phyloP scores from a whole-genome alignment of 805 yeast genomes.

The Isabelozyma rhagii region DNA sequence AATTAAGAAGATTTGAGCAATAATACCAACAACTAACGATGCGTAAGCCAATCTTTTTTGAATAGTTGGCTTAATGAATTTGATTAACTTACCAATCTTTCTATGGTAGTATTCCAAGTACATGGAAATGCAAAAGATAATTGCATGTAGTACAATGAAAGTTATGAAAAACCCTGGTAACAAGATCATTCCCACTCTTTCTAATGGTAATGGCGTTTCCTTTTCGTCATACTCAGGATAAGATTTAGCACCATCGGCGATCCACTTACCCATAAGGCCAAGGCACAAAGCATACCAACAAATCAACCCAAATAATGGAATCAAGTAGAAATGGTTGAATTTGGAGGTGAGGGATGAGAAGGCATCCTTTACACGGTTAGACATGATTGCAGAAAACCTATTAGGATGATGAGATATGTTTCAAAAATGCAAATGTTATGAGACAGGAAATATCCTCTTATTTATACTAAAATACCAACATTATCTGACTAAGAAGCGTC shows the following conservation, averaged over 20 bases:
- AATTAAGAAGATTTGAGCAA: constrained; percentile 19
- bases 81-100: constrained; percentile 25
- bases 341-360: constrained; percentile 13
- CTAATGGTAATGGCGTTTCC: constrained; percentile 19
- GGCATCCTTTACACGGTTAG: constrained; percentile 3
- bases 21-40: constrained; percentile 17
- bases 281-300: constrained; percentile 22
- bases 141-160: constrained; percentile 18
- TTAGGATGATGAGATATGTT: not conserved
- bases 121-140: constrained; percentile 18
- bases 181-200: constrained; percentile 21
- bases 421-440: no score
- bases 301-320: constrained; percentile 21
- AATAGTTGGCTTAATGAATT: constrained; percentile 20
- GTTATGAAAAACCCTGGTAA: constrained; percentile 19
- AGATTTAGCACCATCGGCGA: constrained; percentile 13
- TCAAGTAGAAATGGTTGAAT: constrained; percentile 22
- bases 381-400: not conserved
- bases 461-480: not conserved
- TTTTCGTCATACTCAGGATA: constrained; percentile 20
- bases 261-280: constrained; percentile 18
- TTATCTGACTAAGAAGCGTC: not conserved
- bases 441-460: not conserved
- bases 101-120: constrained; percentile 25
- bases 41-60: constrained; percentile 22